phyloP scores from a whole-genome alignment of 441 rosid genomes.

The Cnidoscolus chayamansa region DNA sequence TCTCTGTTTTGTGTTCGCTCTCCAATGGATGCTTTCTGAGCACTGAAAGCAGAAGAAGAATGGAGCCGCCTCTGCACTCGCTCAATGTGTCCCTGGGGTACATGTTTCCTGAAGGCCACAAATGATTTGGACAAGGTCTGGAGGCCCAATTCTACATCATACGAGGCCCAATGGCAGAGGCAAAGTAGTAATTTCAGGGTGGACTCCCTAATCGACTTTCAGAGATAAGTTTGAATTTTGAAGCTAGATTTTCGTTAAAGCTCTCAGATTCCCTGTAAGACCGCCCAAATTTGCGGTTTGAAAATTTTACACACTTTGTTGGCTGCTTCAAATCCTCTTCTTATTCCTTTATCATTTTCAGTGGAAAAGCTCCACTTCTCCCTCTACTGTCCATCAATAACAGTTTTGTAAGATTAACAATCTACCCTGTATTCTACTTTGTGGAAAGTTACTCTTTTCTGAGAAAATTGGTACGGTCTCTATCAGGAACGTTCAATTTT shows the following conservation, averaged over 20 bases:
- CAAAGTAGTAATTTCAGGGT: too few relatives aligned
- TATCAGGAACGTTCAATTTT: too few relatives aligned
- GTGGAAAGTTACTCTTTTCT: background rate
- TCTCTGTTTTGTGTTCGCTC: background rate
- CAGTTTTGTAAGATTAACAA: background rate
- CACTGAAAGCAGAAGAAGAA: background rate
- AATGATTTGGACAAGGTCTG: background rate
- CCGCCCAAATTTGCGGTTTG: constrained; percentile 38
- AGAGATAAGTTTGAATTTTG: background rate
- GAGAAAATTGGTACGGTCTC: background rate
- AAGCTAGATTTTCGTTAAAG: background rate
- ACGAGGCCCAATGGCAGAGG: too few relatives aligned
- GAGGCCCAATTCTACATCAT: too few relatives aligned
- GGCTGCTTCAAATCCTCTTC: constrained; percentile 16
- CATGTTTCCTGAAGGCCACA: background rate
- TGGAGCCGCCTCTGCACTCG: background rate
- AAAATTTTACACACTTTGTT: constrained; percentile 30
- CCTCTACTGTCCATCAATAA: background rate
- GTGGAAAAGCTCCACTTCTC: background rate
- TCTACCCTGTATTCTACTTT: background rate
- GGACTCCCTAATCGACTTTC: too few relatives aligned
- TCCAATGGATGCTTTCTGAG: background rate
- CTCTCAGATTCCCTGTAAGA: constrained; percentile 12
- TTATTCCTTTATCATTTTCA: constrained; percentile 3
- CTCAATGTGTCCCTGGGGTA: background rate